Percentiles rank a stretch among this genome's conserved stretches.
Evolutionary conservation across 2,329 filamentous ascomycete genomes (phyloP).

Genomic region (Fusarium longipes): DNA sequence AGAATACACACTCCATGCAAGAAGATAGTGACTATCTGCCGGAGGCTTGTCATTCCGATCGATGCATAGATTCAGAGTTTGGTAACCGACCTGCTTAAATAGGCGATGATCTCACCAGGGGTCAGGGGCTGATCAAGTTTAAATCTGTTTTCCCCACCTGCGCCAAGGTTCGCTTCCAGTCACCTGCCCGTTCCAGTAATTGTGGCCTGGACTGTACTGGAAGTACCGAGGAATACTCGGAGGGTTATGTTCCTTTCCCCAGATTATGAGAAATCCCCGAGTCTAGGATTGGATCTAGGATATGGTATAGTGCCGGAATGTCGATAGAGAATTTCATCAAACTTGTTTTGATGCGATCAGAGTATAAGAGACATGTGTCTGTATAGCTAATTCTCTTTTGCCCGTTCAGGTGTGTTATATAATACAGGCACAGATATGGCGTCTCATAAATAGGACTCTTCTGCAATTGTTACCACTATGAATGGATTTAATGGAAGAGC

Average conservation of each 20-base stretch:
- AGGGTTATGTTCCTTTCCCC: neutral
- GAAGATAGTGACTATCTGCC: neutral
- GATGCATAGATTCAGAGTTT: neutral
- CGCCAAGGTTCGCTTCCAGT: neutral
- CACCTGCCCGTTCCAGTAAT: neutral
- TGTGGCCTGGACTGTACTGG: neutral
- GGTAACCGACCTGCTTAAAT: neutral
- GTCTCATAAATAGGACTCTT: no score
- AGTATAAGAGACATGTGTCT: no score
- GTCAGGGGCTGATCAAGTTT: neutral
- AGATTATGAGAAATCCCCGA: neutral
- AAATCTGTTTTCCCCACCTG: neutral
- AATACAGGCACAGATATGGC: no score
- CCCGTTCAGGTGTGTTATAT: no score
- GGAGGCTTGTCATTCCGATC: neutral
- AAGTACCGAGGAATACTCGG: neutral
- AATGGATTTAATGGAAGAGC: no score
- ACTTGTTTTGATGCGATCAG: no score
- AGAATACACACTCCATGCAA: neutral
- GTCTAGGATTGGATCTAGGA: fast-evolving
- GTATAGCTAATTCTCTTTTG: no score
- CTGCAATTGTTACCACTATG: no score
- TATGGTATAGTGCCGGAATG: no score
- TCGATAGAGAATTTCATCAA: no score
- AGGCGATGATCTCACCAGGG: neutral